Evolutionary conservation across 208 protist species (phyloP), one percentile per base, ranked within the genome.

Genomic region (Trypanosomatidae sp.): DNA sequence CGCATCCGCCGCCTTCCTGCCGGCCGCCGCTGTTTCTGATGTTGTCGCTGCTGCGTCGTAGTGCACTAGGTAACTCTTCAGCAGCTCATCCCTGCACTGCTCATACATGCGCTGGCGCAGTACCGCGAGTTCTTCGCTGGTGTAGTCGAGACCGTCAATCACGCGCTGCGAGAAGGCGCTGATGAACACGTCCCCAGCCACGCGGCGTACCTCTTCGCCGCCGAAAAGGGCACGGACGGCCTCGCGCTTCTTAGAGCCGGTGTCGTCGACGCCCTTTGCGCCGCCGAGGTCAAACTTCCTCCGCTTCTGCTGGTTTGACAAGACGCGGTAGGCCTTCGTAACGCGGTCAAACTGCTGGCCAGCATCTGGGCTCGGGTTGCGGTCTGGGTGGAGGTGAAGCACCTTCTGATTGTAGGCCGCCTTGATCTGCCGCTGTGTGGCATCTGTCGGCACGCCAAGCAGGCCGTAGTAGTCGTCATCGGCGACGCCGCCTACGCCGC

Each of bases 221-320:
- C 92, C 92, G 81, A 96, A 96, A 47, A 96, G 74, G 6, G 82
- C 88, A 0, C 90, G 85, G 6, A 95, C 79, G 17, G 79, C 90
- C 25, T 90, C 87, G 10, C 93, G 84, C 68, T 93, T 93, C 76
- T 85, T 89, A 43, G 72, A 82, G 8, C 89, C 87, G 22, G 91
- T 73, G 73, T 98, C 93, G 56, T 99, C 94, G 1, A 99, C 87
- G 28, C 93, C 97, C 67, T 98, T 91, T 62, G 97, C 88, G 44
- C 99, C 99, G 75, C 96, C 98, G 53, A 98, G 75, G 75, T 99
- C 99, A 80, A 99, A 99, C 66, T 99, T 90, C 66, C 87, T 81
- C 17, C 98, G 89, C 80, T 99, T 99, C 77, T 98, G 80, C n/a
- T 83, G 66, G 74, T 99, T 97, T 7, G 75, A 90, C 19, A 99